Percentiles rank a stretch among this genome's conserved stretches.
phyloP scores from a whole-genome alignment of 805 yeast genomes.

The Kodamaea leandrae region DNA sequence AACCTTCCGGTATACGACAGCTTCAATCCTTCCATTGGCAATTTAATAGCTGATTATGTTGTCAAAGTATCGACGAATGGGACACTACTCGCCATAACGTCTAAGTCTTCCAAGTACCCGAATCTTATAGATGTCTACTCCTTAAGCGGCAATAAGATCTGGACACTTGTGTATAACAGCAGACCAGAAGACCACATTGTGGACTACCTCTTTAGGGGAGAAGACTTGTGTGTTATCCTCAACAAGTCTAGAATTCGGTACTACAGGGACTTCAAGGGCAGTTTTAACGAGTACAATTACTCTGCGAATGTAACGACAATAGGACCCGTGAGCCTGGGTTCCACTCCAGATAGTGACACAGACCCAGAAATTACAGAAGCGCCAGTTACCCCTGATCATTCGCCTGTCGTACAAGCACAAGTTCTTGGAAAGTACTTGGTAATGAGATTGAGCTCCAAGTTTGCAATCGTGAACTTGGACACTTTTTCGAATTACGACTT shows the following conservation, averaged over 20 bases:
- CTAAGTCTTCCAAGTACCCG: slow-evolving; percentile 34
- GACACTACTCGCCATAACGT: slow-evolving; percentile 54
- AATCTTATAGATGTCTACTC: slow-evolving; percentile 38
- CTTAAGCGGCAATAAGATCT: slow-evolving; percentile 32
- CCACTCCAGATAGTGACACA: not conserved
- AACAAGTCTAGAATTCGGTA: slow-evolving; percentile 51
- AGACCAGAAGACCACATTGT: slow-evolving; percentile 51
- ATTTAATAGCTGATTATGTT: slow-evolving; percentile 35
- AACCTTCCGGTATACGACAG: slow-evolving; percentile 53
- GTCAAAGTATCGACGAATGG: slow-evolving; percentile 52
- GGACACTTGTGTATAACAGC: slow-evolving; percentile 38
- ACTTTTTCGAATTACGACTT: slow-evolving; percentile 39
- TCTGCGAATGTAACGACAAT: not conserved
- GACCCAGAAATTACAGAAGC: slow-evolving; percentile 20
- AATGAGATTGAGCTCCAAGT: slow-evolving; percentile 35
- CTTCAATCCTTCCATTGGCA: slow-evolving; percentile 49
- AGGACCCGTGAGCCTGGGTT: slow-evolving; percentile 13
- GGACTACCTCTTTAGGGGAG: slow-evolving; percentile 50
- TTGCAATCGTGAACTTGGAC: slow-evolving; percentile 36
- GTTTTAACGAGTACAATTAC: slow-evolving; percentile 50
- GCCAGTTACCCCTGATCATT: slow-evolving; percentile 32
- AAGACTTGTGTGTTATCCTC: slow-evolving; percentile 55
- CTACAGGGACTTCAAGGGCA: slow-evolving; percentile 66
- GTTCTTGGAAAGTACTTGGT: slow-evolving; percentile 46
- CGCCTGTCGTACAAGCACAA: slow-evolving; percentile 21